Evolutionary conservation across 306 rosid genomes (phyloP).

Genomic region (Lathyrus oleraceus): DNA sequence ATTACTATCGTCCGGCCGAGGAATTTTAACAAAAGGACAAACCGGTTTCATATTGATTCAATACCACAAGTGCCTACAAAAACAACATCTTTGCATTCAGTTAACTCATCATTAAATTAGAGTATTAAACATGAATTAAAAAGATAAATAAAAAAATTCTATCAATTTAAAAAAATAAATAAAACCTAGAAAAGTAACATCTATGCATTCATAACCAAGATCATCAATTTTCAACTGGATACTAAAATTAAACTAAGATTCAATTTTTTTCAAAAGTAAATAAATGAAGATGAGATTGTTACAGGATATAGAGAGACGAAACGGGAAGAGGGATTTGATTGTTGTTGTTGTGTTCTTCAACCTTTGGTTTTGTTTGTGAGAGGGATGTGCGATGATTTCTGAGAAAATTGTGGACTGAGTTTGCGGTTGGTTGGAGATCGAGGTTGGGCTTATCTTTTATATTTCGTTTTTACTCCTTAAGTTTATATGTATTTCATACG

Average conservation of each 20-base stretch:
- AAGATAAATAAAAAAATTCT: conserved; percentile 41
- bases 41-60: too few relatives aligned
- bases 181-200: not conserved
- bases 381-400: conserved; percentile 25
- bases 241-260: conserved; percentile 16
- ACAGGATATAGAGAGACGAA: conserved; percentile 23
- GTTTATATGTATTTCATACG: not conserved
- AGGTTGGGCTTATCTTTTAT: conserved; percentile 24
- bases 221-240: conserved; percentile 1
- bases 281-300: conserved; percentile 9
- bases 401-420: conserved; percentile 29
- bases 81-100: too few relatives aligned
- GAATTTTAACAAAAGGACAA: too few relatives aligned
- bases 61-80: too few relatives aligned
- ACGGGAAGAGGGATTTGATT: not conserved
- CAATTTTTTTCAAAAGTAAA: not conserved
- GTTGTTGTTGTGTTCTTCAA: not conserved
- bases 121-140: too few relatives aligned
- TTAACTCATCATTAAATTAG: too few relatives aligned
- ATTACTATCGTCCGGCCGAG: too few relatives aligned
- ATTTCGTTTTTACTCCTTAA: conserved; percentile 9
- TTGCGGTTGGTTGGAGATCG: conserved; percentile 14
- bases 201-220: not conserved
- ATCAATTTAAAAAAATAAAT: too few relatives aligned
- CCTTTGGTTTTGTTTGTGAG: not conserved